Percentiles rank a stretch among this genome's conserved stretches.
Conservation (phyloP, 805 yeast species). For the Teunomyces gatunensis region DNA sequence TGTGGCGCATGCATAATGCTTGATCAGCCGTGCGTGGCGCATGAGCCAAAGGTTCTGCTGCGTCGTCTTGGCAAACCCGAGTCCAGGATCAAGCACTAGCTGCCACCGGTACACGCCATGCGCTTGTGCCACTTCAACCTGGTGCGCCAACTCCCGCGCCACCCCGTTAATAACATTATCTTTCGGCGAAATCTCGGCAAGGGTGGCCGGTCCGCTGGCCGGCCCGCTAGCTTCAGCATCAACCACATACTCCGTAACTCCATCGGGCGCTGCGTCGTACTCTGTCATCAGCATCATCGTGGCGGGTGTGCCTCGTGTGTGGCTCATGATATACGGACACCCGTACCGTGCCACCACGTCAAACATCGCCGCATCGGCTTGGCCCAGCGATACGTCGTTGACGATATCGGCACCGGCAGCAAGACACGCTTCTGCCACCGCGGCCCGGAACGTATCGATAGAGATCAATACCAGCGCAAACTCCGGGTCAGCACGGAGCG, state of each 20-base stretch:
- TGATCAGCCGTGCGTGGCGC: conserved; percentile 46
- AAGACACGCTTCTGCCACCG: conserved; percentile 69
- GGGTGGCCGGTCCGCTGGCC: conserved; percentile 15
- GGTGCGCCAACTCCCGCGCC: conserved; percentile 59
- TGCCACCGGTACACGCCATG: conserved; percentile 86
- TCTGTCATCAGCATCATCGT: conserved; percentile 64
- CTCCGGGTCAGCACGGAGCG: conserved; percentile 47
- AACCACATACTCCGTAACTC: conserved; percentile 28
- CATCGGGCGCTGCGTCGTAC: no score
- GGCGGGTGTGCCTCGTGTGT: conserved; percentile 77
- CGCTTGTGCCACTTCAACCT: conserved; percentile 53
- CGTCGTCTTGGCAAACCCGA: conserved; percentile 91
- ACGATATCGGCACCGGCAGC: conserved; percentile 83
- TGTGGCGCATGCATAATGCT: conserved; percentile 40
- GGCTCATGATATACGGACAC: conserved; percentile 79
- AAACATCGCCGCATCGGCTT: conserved; percentile 64
- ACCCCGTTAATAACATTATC: conserved; percentile 52
- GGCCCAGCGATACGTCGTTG: conserved; percentile 86
- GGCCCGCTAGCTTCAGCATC: conserved; percentile 13
- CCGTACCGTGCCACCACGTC: conserved; percentile 63
- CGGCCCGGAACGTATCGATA: conserved; percentile 81
- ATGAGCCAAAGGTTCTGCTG: conserved; percentile 68
- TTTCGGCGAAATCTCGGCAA: conserved; percentile 20
- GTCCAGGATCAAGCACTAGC: conserved; percentile 87
- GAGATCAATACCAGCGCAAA: conserved; percentile 56